A percentile compares a stretch with the other conserved stretches of the same genome.
These are phyloP conservation scores for Hanseniaspora hatyaiensis DNA, from an alignment of 805 yeast genomes.

Conservation along the genomic window DNA sequence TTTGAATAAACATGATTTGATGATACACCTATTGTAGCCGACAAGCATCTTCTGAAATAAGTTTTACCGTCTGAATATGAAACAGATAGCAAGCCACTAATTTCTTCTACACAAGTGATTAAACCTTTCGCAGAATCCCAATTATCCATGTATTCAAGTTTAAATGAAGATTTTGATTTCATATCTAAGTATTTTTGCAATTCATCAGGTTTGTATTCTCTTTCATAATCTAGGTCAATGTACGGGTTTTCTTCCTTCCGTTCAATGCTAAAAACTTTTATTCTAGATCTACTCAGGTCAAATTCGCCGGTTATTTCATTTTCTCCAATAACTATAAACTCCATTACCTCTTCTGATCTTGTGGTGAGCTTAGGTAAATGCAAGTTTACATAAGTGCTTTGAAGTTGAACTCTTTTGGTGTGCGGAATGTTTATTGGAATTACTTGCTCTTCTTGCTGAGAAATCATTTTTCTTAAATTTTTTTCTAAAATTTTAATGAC, in stretches of 20 bases:
- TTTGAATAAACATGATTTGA: slow-evolving; percentile 3
- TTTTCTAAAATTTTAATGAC: slow-evolving; percentile 5
- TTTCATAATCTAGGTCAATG: slow-evolving; percentile 14
- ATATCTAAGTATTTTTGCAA: slow-evolving; percentile 24
- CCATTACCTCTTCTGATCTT: slow-evolving; percentile 9
- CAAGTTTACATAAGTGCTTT: slow-evolving; percentile 9
- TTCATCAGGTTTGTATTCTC: slow-evolving; percentile 9
- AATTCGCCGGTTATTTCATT: slow-evolving; percentile 11
- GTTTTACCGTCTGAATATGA: slow-evolving; percentile 23
- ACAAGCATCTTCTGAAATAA: slow-evolving; percentile 22
- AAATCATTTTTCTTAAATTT: slow-evolving; percentile 9
- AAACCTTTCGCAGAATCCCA: slow-evolving; percentile 56
- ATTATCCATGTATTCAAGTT: slow-evolving; percentile 30
- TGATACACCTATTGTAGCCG: slow-evolving; percentile 12
- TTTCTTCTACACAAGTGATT: slow-evolving; percentile 7
- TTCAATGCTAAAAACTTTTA: slow-evolving; percentile 17
- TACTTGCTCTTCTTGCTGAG: slow-evolving; percentile 15
- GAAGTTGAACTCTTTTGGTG: slow-evolving; percentile 9
- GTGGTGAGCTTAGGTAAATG: slow-evolving; percentile 13
- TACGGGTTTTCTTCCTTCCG: slow-evolving; percentile 12
- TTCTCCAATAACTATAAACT: slow-evolving; percentile 14
- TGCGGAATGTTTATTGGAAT: slow-evolving; percentile 13
- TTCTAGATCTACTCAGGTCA: slow-evolving; percentile 17
- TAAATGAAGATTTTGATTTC: slow-evolving; percentile 34
- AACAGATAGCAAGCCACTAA: slow-evolving; percentile 12